Evolutionary conservation across 2,329 filamentous ascomycete species (phyloP).

Genomic region (Fusarium austroafricanum): DNA sequence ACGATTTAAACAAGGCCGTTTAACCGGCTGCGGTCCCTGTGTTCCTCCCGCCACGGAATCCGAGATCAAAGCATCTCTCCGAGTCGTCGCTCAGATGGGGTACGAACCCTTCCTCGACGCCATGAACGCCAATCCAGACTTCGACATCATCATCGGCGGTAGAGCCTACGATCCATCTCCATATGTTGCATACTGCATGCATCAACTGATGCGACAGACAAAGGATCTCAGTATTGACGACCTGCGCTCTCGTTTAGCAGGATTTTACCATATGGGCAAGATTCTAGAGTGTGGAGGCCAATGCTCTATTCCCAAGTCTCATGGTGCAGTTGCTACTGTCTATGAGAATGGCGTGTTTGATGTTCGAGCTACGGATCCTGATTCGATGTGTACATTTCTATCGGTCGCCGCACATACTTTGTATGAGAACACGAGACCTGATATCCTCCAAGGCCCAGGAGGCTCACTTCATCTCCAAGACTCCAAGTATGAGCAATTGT

Average conservation of each 20-base stretch:
- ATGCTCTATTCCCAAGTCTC: constrained; percentile 61
- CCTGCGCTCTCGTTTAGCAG: constrained; percentile 44
- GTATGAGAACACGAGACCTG: constrained; percentile 66
- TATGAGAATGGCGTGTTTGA: constrained; percentile 59
- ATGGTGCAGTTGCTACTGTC: constrained; percentile 55
- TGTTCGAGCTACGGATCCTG: constrained; percentile 55
- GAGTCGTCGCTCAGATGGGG: constrained; percentile 60
- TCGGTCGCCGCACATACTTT: constrained; percentile 65
- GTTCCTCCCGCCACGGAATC: constrained; percentile 54
- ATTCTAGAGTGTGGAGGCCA: constrained; percentile 64
- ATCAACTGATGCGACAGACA: constrained; percentile 27
- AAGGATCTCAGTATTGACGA: neutral
- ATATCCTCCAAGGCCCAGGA: constrained; percentile 62
- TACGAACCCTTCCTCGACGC: constrained; percentile 58
- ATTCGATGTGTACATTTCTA: constrained; percentile 57
- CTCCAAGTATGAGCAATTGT: constrained; percentile 41
- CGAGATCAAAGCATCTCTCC: constrained; percentile 53
- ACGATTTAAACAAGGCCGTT: constrained; percentile 44
- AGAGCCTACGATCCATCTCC: constrained; percentile 56
- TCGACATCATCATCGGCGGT: constrained; percentile 61
- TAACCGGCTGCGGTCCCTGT: constrained; percentile 54
- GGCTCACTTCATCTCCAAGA: constrained; percentile 57
- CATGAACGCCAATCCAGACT: constrained; percentile 55
- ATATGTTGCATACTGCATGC: constrained; percentile 50
- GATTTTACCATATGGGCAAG: constrained; percentile 64